Conservation (phyloP, 2,329 filamentous ascomycete species). For the Cordyceps cicadae region DNA sequence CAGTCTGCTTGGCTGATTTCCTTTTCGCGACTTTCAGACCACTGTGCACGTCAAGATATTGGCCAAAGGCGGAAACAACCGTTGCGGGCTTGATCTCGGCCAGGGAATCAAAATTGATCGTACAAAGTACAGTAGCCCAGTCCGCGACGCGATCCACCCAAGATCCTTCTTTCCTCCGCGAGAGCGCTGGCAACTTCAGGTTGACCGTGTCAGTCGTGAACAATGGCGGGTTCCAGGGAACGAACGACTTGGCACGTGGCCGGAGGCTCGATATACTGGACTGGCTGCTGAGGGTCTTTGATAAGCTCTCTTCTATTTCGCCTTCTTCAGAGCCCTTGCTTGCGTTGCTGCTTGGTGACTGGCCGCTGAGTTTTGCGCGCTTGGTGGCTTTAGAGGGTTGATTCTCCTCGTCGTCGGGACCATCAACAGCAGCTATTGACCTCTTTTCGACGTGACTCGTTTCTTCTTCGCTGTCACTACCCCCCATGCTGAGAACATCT, state of each 20-base stretch:
- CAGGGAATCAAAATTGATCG: slow-evolving; percentile 18
- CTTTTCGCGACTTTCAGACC: slow-evolving; percentile 24
- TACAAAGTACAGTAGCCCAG: slow-evolving; percentile 11
- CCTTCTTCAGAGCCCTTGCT: slow-evolving; percentile 24
- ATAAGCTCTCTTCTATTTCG: slow-evolving; percentile 23
- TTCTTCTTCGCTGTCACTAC: slow-evolving; percentile 19
- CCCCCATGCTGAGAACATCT: slow-evolving; percentile 18
- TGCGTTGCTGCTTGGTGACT: slow-evolving; percentile 16
- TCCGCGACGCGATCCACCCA: slow-evolving; percentile 8
- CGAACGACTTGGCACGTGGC: slow-evolving; percentile 12
- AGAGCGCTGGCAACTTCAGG: slow-evolving; percentile 9
- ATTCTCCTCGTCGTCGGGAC: slow-evolving; percentile 13
- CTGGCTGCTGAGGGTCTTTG: slow-evolving; percentile 2
- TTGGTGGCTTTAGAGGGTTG: slow-evolving; percentile 6
- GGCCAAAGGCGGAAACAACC: slow-evolving; percentile 20
- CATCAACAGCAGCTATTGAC: slow-evolving; percentile 19
- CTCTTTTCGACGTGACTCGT: slow-evolving; percentile 20
- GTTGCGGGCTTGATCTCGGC: slow-evolving; percentile 19
- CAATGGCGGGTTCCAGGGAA: slow-evolving; percentile 18
- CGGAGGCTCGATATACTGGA: slow-evolving; percentile 3
- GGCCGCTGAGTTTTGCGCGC: background rate
- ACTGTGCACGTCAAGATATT: slow-evolving; percentile 24
- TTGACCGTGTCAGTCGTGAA: slow-evolving; percentile 16
- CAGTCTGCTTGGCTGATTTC: slow-evolving; percentile 23
- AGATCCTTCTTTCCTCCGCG: slow-evolving; percentile 9